Evolutionary conservation across 2,329 filamentous ascomycete species (phyloP), one percentile per base, ranked within the genome.

Genomic region (Fusarium luffae): DNA sequence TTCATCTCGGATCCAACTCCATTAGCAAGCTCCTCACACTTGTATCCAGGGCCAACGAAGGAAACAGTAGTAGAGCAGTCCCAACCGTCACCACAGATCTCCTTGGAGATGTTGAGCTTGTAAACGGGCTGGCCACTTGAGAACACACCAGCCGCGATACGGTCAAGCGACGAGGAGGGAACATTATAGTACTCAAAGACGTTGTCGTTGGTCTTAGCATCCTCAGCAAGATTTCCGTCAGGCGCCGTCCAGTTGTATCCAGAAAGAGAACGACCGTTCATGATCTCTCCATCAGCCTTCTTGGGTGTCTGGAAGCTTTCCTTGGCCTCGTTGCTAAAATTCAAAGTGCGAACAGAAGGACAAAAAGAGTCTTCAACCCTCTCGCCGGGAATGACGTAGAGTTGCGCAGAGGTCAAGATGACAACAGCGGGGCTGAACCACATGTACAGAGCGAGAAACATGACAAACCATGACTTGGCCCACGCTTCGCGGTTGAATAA

Each of bases 371-470:
- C 32, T 18, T 69, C 54, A 0, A 49, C 18, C 5, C 16, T 65
- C 1, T 65, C 44, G 0, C 66, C 55, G 1, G 59, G 27, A 1
- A 65, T 42, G 1, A 74, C 68, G 2, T 56, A 58, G 43, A 1
- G 71, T 73, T 34, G 32, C 4, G 67, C 70, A 0, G 72, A 74
- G 0, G 72, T 61, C 2, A 74, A 55, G 13, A 74, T 74, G 7
- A 74, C 62, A 4, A 74, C 65, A 2, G 65, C 46, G 0, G 71
- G 72, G 2, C 69, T 71, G 1, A 70, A 32, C 71, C 67, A 74
- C 54, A 74, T 55, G 7, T 69, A 74, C 0, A 74, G 21, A 21
- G 71, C 70, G 3, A 74, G 66, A 37, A 68, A 63, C 69, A 74
- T 74, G 2, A 71, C 65, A 6, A 73, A 48, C 65, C 61, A 71